Percentiles rank a stretch among this genome's conserved stretches.
Evolutionary conservation across 1,139 yeast species (phyloP).

Genomic region (Pichia norvegensis): DNA sequence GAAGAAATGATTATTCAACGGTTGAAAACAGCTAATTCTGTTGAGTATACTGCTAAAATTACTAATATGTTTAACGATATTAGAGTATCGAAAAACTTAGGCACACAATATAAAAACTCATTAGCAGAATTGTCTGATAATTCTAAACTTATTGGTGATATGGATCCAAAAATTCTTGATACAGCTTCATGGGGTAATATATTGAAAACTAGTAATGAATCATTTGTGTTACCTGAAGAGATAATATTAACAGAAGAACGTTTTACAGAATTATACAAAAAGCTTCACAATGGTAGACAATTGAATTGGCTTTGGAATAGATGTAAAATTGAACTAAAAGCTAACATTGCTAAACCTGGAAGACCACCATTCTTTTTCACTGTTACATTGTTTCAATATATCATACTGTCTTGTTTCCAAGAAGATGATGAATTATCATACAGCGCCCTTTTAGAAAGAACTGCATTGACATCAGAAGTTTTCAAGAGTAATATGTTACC

Average conservation of each 20-base stretch:
- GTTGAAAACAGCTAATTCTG: conserved; percentile 82
- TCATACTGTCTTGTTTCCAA: conserved; percentile 76
- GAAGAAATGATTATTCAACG: conserved; percentile 84
- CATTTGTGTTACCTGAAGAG: conserved; percentile 54
- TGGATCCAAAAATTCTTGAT: conserved; percentile 28
- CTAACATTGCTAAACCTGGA: conserved; percentile 76
- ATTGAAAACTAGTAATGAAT: conserved; percentile 26
- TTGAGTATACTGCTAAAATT: conserved; percentile 88
- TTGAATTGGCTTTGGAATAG: conserved; percentile 95
- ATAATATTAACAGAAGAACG: conserved; percentile 57
- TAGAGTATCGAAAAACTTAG: conserved; percentile 76
- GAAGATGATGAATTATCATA: conserved; percentile 51
- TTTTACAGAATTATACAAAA: conserved; percentile 60
- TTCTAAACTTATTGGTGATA: conserved; percentile 25
- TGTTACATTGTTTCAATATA: conserved; percentile 80
- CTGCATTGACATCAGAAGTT: conserved; percentile 58
- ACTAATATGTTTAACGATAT: conserved; percentile 96
- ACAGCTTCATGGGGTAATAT: conserved; percentile 26
- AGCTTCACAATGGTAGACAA: conserved; percentile 80
- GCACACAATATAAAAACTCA: conserved; percentile 52
- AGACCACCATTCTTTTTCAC: conserved; percentile 77
- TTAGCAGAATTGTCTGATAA: conserved; percentile 26
- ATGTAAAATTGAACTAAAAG: conserved; percentile 86
- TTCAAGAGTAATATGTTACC: conserved; percentile 74
- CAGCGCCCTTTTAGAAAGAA: conserved; percentile 54